Evolutionary conservation across 2,329 filamentous ascomycete genomes (phyloP).

Genomic region (Rhinocladiella similis): DNA sequence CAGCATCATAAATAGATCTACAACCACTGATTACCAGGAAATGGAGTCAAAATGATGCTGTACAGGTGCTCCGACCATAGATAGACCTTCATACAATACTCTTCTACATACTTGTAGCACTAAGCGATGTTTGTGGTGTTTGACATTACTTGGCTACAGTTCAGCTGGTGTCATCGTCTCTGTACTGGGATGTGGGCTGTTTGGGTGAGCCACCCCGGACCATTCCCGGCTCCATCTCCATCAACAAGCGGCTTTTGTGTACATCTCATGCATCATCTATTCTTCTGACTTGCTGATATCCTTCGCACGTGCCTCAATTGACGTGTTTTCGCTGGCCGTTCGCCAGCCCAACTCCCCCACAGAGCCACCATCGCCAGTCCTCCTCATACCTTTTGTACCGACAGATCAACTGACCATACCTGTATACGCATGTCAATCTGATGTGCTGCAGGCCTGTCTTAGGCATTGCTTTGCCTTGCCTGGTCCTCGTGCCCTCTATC

Average conservation of each 20-base stretch:
- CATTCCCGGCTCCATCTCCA: not conserved
- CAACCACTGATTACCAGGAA: no score
- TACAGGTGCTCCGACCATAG: no score
- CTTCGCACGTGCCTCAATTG: conserved; percentile 18
- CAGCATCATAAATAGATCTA: no score
- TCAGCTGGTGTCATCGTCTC: no score
- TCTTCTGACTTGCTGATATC: conserved; percentile 1
- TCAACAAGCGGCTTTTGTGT: not conserved
- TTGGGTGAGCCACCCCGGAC: no score
- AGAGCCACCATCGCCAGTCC: not conserved
- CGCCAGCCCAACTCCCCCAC: not conserved
- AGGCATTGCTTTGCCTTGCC: conserved; percentile 8
- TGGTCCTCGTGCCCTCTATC: not conserved
- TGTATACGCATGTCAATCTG: conserved; percentile 3
- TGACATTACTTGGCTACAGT: no score
- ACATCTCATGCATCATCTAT: not conserved
- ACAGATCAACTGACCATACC: conserved; percentile 14
- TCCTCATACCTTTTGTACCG: conserved; percentile 1
- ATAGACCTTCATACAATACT: no score
- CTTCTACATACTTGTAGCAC: no score
- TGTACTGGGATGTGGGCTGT: no score
- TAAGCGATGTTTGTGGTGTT: no score
- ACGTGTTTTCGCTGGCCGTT: conserved; percentile 10
- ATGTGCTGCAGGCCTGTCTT: conserved; percentile 11
- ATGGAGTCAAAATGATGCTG: no score